Base-by-base conservation (phyloP, 495 filamentous ascomycete genomes). In the Aeminium ludgeri region DNA sequence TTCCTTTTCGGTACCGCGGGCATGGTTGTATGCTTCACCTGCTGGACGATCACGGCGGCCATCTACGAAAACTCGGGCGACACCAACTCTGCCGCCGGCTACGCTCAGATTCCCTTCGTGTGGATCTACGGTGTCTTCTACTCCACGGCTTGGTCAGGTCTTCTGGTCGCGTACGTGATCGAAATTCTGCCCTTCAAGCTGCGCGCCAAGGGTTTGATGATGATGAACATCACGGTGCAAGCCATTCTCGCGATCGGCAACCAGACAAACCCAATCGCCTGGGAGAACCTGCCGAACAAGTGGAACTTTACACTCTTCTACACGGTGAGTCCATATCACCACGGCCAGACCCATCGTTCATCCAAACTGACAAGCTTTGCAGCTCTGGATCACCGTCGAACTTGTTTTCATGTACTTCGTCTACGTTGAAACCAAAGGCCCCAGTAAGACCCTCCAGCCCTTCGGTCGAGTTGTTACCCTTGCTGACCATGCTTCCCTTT, bases 161-260 rank as follows among this genome's bases (percentile, higher is more conserved):
- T 80, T 38, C 60, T 80, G 20, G 69, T 78, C 36, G 72, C 74
- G 20, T 60, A 60, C 41, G 44, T 54, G 3, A 47, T 78, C 25
- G 77, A 80, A 59, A 71, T 81, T 27, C 59, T 78, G 15, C 74
- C 75, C 0, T 83, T 77, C 60, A 67, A 70, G 36, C 63, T 80
- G 40, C 70, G 76, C 13, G 74, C 76, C 34, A 83, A 80, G 64
- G 76, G 76, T 32, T 70, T 79, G 63, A 74, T 78, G 40, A 18
- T 51, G 10, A 51, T 48, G 45, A 48, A 51, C 19, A n/a, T 51
- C 30, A 25, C 31, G 17, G 44, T 51, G 7, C 45, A 48, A 23
- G 34, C 19, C 19, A 71, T 73, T 0, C 62, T 77, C 17, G 73
- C 68, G 10, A 65, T 80, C 36, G 53, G 70, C 18, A 55, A 48